Conservation (phyloP, 352 stramenopile species). For the Aphanomyces cochlioides region DNA sequence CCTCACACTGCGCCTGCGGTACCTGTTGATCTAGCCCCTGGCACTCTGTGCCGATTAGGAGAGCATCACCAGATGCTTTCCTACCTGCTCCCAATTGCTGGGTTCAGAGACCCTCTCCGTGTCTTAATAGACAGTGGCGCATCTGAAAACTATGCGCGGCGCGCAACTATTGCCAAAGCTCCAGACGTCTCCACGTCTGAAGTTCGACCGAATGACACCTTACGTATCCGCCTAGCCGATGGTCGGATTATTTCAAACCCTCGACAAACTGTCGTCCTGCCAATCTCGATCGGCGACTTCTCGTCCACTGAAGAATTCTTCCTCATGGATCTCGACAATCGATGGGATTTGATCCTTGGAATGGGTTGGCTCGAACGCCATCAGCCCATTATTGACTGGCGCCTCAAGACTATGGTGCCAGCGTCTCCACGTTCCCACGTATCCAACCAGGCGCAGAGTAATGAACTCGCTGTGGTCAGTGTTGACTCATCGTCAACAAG, state of each 20-base stretch:
- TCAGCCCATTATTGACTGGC: slow-evolving; percentile 30
- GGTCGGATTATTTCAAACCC: slow-evolving; percentile 24
- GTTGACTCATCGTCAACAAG: background rate
- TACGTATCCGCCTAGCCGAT: slow-evolving; percentile 34
- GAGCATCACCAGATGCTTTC: too few species aligned
- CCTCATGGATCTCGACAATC: slow-evolving; percentile 36
- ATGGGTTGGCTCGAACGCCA: slow-evolving; percentile 37
- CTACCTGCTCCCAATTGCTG: too few species aligned
- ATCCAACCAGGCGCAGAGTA: background rate
- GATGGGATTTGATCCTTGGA: slow-evolving; percentile 37
- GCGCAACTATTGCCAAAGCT: slow-evolving; percentile 24
- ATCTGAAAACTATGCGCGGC: slow-evolving; percentile 37
- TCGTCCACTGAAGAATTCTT: slow-evolving; percentile 31
- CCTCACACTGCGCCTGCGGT: background rate
- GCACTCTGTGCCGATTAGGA: too few species aligned
- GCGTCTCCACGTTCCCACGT: slow-evolving; percentile 11
- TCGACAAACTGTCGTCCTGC: slow-evolving; percentile 24
- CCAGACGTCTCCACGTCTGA: background rate
- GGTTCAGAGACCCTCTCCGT: slow-evolving; percentile 6
- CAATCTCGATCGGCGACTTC: slow-evolving; percentile 34
- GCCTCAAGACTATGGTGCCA: slow-evolving; percentile 31
- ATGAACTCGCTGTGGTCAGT: slow-evolving; percentile 7
- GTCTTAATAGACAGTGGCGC: slow-evolving; percentile 32
- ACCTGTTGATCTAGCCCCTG: slow-evolving; percentile 27
- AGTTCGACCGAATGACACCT: background rate